Evolutionary conservation across 129 eudicot genomes (phyloP), one percentile per base, ranked within the genome.

Genomic region (Helianthus tuberosus): DNA sequence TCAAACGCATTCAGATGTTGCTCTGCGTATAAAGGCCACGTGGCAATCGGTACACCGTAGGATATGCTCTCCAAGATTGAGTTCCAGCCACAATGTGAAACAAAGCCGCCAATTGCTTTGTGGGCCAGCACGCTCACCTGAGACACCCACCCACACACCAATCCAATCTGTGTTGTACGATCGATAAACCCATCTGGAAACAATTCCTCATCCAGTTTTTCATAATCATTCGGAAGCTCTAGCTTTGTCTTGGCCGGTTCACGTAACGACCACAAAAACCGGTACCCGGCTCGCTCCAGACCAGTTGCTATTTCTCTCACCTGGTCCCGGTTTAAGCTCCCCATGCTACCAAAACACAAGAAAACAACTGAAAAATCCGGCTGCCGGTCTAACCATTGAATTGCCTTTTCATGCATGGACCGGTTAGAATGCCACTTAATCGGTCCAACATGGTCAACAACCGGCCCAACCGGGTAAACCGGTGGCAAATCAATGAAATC

Each of bases 291-390:
- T 15, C 17, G 27, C 68, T 76, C 83, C 10, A 86, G 49, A 10
- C 80, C 87, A 1, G 16, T 63, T 3, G 85, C 85, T 4, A 80
- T 71, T 53, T 83, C 75, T 16, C 52, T 64, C 15, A 82, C 25
- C 17, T 86, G 88, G 5, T 13, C 49, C 64, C 20, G 48, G 15
- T 55, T 35, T 15, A 86, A 35, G 15, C 60, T 71, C 29, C 88
- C 87, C 71, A 51, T 39, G 64, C 87, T 86, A 3, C 85, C 88
- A 49, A 86, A 83, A 77, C 85, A 83, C 23, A 86, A 68, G n/a
- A 79, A 86, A 16, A 86, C 81, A 23, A 86, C 85, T 0, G 90
- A 86, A 8, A 32, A 55, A 14, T 32, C 46, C 1, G 85, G 81
- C 23, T 81, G 85, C 10, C n/a, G 51, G 68, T 75, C 80, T 17